Evolutionary conservation across 179 eudicot species (phyloP).

Genomic region (Carnegiea gigantea): DNA sequence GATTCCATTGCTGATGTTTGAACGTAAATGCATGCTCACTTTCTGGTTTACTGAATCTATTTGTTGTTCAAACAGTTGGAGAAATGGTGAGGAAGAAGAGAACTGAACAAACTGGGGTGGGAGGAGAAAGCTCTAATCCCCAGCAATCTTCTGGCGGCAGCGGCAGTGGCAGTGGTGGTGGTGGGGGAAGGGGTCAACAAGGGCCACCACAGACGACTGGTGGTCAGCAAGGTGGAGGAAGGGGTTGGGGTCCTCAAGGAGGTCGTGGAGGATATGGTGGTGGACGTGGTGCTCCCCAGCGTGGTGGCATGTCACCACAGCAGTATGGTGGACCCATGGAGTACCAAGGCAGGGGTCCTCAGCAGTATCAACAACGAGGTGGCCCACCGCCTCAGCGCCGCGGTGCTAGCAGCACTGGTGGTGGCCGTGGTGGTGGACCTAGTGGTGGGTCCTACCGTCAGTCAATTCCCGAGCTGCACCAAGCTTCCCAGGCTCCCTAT

Average conservation of each 20-base stretch:
- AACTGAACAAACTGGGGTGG: slow-evolving; percentile 51
- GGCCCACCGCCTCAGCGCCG: slow-evolving; percentile 54
- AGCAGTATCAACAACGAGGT: slow-evolving; percentile 42
- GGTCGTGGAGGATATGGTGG: slow-evolving; percentile 52
- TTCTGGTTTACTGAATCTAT: background rate
- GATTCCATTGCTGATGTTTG: background rate
- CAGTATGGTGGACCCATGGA: slow-evolving; percentile 51
- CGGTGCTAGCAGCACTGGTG: slow-evolving; percentile 47
- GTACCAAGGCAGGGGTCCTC: slow-evolving; percentile 41
- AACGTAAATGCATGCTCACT: background rate
- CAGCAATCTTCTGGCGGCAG: slow-evolving; percentile 46
- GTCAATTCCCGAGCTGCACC: slow-evolving; percentile 97
- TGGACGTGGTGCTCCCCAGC: slow-evolving; percentile 44
- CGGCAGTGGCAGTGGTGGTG: slow-evolving; percentile 22
- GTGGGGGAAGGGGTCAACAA: slow-evolving; percentile 26
- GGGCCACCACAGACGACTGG: slow-evolving; percentile 36
- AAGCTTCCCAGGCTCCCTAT: slow-evolving; percentile 78
- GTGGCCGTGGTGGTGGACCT: slow-evolving; percentile 58
- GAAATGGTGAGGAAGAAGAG: slow-evolving; percentile 85
- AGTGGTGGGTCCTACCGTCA: slow-evolving; percentile 62
- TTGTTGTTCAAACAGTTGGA: slow-evolving; percentile 21
- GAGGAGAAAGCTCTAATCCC: slow-evolving; percentile 65
- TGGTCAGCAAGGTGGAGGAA: slow-evolving; percentile 51
- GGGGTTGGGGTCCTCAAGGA: slow-evolving; percentile 51
- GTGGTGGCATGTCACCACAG: slow-evolving; percentile 41